These are phyloP conservation scores for Sorghum bicolor DNA, from an alignment of 176 grass and related monocot genomes.

Conservation along the genomic window DNA sequence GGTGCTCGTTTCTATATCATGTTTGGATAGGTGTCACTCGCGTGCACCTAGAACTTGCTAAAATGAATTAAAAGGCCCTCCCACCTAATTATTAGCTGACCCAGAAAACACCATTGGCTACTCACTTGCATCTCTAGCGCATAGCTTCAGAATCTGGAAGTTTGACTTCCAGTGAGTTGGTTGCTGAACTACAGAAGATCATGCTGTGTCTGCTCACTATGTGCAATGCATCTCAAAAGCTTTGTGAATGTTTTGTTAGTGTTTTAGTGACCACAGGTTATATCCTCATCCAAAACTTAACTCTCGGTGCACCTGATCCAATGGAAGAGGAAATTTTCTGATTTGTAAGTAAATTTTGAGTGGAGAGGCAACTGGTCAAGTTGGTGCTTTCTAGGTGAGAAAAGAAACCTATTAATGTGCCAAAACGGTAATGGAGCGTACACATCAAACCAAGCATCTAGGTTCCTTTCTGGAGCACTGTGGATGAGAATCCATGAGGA, in stretches of 20 bases:
- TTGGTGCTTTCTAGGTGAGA: background rate
- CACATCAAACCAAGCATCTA: slow-evolving; percentile 36
- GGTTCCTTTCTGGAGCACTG: slow-evolving; percentile 24
- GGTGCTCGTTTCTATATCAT: slow-evolving; percentile 16
- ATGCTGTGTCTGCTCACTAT: background rate
- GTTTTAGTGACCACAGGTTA: slow-evolving; percentile 13
- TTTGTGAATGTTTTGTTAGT: background rate
- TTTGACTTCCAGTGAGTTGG: background rate
- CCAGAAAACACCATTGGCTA: background rate
- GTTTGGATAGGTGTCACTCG: background rate
- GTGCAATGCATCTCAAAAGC: background rate
- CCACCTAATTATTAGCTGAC: background rate
- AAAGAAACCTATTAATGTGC: slow-evolving; percentile 25
- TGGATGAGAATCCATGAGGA: slow-evolving; percentile 30
- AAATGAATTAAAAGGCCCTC: background rate
- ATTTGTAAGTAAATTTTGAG: slow-evolving; percentile 6
- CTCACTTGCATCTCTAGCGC: background rate
- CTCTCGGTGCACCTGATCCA: background rate
- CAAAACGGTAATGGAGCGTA: slow-evolving; percentile 18
- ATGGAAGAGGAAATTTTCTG: background rate
- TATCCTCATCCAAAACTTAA: background rate
- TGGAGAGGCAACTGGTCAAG: slow-evolving; percentile 14
- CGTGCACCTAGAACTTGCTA: background rate
- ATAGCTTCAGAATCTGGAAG: background rate
- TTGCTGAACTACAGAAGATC: slow-evolving; percentile 19